Evolutionary conservation across 225 moss, liverwort and hornwort genomes (phyloP), one percentile per base, ranked within the genome.

Genomic region (Physcomitrellopsis africana): DNA sequence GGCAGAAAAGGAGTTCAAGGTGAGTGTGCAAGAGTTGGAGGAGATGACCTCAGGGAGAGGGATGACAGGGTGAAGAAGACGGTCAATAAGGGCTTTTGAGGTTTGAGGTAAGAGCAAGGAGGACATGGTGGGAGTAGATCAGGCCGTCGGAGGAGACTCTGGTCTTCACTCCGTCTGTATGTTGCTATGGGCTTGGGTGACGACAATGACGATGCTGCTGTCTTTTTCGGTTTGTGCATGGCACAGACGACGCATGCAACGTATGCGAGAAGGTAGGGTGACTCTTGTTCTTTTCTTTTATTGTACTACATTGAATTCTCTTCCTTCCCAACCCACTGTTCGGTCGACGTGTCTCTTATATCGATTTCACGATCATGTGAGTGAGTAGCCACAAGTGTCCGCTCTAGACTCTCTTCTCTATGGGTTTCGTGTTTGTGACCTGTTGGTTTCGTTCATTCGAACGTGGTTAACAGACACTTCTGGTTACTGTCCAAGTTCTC

Each of bases 241-340:
- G 76, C 76, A 76, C 67, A 48, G 68, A 22, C 68, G 76, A 8
- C 68, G 76, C n/a, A 68, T 76, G 67, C 76, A 76, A 49, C 76
- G 76, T n/a, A 67, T 59, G 27, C 56, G 76, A 66, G 76, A 76
- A 76, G 76, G 76, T 76, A 37, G 4, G 32, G 32, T 67, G 16
- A 51, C 20, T 18, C 53, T 3, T 17, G 42, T 8, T 52, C 32
- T 17, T 16, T 52, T n/a, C 17, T 48, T 37, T 37, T 23, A 32
- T 47, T 20, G 3, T 54, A 37, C 17, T 56, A 22, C 63, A 8
- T 22, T 24, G 29, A 27, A 47, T 65, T 22, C 65, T 44, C n/a
- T 68, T 8, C 15, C 1, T 22, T 55, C 55, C 14, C 22, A 22
- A 19, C 22, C 20, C 55, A 22, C 52, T 20, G 3, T 1, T 8